Conservation (phyloP, 371 early-diverging fungal genomes). For the Apophysomyces sp. region DNA sequence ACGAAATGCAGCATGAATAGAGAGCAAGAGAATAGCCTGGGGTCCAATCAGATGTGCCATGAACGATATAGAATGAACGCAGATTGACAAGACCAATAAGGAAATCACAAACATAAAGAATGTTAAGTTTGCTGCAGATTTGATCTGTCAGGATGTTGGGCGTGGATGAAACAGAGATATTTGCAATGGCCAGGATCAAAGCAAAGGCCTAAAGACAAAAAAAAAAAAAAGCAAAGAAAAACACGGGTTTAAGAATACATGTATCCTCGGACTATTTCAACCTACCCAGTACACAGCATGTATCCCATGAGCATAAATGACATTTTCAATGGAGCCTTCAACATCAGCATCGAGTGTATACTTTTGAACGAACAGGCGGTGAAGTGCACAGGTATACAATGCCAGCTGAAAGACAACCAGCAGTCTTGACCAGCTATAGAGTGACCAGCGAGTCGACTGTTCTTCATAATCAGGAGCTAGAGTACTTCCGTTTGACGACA, state of each 20-base stretch:
- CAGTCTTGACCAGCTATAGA: constrained; percentile 12
- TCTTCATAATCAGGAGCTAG: constrained; percentile 14
- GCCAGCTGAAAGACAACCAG: constrained; percentile 5
- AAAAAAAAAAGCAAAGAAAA: too few relatives aligned
- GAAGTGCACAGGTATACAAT: constrained; percentile 8
- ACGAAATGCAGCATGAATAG: not conserved
- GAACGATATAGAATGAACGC: constrained; percentile 7
- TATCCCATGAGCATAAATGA: constrained; percentile 4
- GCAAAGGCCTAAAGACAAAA: constrained; percentile 19
- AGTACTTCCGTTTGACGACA: constrained; percentile 10
- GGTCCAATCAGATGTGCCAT: not conserved
- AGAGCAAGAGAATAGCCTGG: constrained; percentile 9
- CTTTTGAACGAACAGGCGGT: not conserved
- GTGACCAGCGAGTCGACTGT: constrained; percentile 14
- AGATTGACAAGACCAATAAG: constrained; percentile 6
- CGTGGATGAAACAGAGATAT: constrained; percentile 15
- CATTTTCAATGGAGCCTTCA: constrained; percentile 7
- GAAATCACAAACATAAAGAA: constrained; percentile 4
- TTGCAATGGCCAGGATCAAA: constrained; percentile 18
- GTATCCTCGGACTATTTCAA: too few relatives aligned
- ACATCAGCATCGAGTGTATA: constrained; percentile 18
- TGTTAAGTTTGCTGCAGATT: constrained; percentile 31
- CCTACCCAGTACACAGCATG: constrained; percentile 25
- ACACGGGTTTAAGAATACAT: too few relatives aligned
- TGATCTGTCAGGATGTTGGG: constrained; percentile 15